These are phyloP conservation scores for Trametes gibbosa DNA, from an alignment of 768 basidiomycete species.

Conservation along the genomic window DNA sequence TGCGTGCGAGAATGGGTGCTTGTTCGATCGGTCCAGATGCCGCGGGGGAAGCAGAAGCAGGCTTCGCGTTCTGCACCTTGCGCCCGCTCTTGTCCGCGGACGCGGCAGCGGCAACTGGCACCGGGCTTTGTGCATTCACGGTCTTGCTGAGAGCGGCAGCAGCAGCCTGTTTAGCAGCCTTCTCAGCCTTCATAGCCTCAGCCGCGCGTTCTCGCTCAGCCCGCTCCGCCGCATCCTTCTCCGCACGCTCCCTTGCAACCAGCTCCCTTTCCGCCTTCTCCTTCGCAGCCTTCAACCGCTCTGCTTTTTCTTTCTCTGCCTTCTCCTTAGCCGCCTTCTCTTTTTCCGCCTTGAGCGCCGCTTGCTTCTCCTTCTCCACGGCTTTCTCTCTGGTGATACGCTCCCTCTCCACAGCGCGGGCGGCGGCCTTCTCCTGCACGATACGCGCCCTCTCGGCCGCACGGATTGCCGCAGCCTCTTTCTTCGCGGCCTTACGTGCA, in stretches of 20 bases:
- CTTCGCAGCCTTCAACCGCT: slow-evolving; percentile 36
- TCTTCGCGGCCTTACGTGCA: slow-evolving; percentile 63
- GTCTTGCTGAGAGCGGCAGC: slow-evolving; percentile 5
- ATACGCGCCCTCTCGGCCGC: slow-evolving; percentile 56
- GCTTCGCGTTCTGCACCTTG: slow-evolving; percentile 27
- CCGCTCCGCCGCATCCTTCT: slow-evolving; percentile 29
- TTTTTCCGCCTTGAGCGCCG: slow-evolving; percentile 37
- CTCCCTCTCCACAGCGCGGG: slow-evolving; percentile 53
- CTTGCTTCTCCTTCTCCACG: slow-evolving; percentile 48
- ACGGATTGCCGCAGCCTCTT: slow-evolving; percentile 59
- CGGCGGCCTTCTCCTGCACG: slow-evolving; percentile 57
- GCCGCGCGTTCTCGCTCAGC: slow-evolving; percentile 31
- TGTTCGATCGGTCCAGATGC: slow-evolving; percentile 42
- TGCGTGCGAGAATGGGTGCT: slow-evolving; percentile 74
- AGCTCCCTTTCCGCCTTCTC: slow-evolving; percentile 40
- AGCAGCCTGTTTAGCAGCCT: slow-evolving; percentile 15
- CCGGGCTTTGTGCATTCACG: slow-evolving; percentile 25
- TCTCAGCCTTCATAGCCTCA: slow-evolving; percentile 18
- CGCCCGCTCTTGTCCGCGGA: slow-evolving; percentile 14
- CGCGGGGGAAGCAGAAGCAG: slow-evolving; percentile 15
- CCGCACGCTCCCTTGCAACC: slow-evolving; percentile 33
- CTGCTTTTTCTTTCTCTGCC: slow-evolving; percentile 36
- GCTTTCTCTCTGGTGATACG: slow-evolving; percentile 53
- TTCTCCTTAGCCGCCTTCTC: slow-evolving; percentile 38
- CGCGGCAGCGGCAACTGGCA: slow-evolving; percentile 10